Percentiles rank a stretch among this genome's conserved stretches.
Conservation (phyloP, 805 yeast genomes). For the Spathaspora passalidarum region DNA sequence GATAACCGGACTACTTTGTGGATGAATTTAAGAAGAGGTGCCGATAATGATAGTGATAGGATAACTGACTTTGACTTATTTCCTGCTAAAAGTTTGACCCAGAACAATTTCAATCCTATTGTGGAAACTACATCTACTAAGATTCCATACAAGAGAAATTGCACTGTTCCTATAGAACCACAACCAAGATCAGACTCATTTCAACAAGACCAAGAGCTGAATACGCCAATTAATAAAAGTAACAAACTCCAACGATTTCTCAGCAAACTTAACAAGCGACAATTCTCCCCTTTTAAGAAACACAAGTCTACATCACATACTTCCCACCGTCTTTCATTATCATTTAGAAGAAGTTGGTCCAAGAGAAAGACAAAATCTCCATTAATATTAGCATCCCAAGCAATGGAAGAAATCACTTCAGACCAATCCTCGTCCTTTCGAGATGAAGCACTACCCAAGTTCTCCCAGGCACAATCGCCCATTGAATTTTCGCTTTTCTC, state of each 20-base stretch:
- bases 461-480: neutral
- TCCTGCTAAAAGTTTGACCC: neutral
- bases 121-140: neutral
- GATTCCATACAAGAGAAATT: neutral
- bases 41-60: neutral
- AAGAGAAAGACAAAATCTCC: neutral
- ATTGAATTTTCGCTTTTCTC: constrained; percentile 1
- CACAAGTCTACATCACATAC: neutral
- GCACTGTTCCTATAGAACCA: neutral
- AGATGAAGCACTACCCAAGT: neutral
- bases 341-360: neutral
- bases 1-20: neutral
- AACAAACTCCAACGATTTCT: constrained; percentile 10
- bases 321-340: neutral
- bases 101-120: constrained; percentile 1
- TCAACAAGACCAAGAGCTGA: neutral
- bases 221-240: constrained; percentile 9
- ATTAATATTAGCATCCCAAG: neutral
- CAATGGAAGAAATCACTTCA: too few species aligned
- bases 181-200: neutral
- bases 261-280: neutral
- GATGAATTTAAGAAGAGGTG: neutral
- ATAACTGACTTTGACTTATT: too few species aligned
- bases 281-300: neutral
- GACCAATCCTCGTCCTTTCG: too few species aligned